phyloP scores from a whole-genome alignment of 2,329 filamentous ascomycete species.

The Pyrenophora tritici-repentis region DNA sequence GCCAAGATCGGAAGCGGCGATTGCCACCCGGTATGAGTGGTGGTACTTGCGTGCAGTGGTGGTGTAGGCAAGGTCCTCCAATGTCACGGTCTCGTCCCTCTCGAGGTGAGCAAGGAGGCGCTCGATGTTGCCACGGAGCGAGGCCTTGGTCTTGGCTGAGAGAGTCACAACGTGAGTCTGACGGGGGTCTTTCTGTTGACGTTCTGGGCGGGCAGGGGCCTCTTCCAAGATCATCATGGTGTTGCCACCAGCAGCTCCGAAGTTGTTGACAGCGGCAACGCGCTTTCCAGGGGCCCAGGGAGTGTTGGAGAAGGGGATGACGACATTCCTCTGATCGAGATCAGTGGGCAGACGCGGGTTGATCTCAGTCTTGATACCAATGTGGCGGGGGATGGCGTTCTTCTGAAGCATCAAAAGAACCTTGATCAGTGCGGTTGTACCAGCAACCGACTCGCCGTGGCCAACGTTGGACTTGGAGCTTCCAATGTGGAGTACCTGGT shows the following conservation, averaged over 20 bases:
- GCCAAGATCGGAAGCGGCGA: conserved; percentile 1
- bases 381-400: conserved; percentile 44
- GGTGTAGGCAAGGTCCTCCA: conserved; percentile 25
- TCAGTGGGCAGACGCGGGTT: conserved; percentile 65
- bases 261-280: conserved; percentile 42
- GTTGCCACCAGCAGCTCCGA: conserved; percentile 47
- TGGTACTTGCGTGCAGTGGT: conserved; percentile 30
- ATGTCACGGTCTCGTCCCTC: not conserved
- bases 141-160: conserved; percentile 16
- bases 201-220: conserved; percentile 4
- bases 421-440: conserved; percentile 41
- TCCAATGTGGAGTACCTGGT: conserved; percentile 31
- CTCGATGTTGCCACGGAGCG: conserved; percentile 5
- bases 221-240: conserved; percentile 37
- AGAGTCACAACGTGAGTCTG: conserved; percentile 15
- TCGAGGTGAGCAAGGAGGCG: conserved; percentile 3
- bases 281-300: conserved; percentile 21
- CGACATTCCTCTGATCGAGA: conserved; percentile 61
- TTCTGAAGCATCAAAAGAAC: conserved; percentile 38
- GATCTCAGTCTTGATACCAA: conserved; percentile 55
- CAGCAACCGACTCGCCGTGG: conserved; percentile 44
- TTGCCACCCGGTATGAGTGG: conserved; percentile 15
- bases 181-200: conserved; percentile 15
- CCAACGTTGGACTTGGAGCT: conserved; percentile 45
- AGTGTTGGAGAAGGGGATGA: conserved; percentile 49